Percentiles rank a stretch among this genome's conserved stretches.
phyloP scores from a whole-genome alignment of 441 rosid genomes.

The Isatis lusitanica region DNA sequence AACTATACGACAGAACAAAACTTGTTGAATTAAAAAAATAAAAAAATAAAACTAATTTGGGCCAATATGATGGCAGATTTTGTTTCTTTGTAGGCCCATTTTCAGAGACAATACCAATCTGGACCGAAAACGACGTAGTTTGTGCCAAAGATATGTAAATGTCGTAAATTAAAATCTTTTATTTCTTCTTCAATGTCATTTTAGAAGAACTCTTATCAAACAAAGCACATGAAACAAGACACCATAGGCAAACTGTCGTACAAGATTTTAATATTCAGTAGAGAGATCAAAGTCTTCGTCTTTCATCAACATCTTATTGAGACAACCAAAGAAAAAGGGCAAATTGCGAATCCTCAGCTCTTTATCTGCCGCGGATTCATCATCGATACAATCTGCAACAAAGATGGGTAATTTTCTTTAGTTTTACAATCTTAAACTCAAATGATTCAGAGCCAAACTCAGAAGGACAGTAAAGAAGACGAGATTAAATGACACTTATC shows the following conservation, averaged over 20 bases:
- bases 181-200: not conserved
- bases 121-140: not conserved
- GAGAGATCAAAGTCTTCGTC: not conserved
- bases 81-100: not conserved
- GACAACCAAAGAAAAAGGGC: not conserved
- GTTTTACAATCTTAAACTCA: not conserved
- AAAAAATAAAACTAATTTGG: too few relatives aligned
- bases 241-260: slow-evolving; percentile 4
- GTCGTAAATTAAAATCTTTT: too few relatives aligned
- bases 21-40: too few relatives aligned
- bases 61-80: not conserved
- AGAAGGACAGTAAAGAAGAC: not conserved
- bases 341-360: not conserved
- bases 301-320: slow-evolving; percentile 25
- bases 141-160: too few relatives aligned
- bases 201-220: not conserved
- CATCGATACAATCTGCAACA: slow-evolving; percentile 22
- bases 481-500: not conserved
- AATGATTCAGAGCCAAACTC: not conserved
- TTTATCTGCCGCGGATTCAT: not conserved
- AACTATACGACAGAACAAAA: too few relatives aligned
- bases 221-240: slow-evolving; percentile 3
- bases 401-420: not conserved
- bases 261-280: not conserved
- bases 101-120: not conserved